phyloP scores from a whole-genome alignment of 805 yeast species.

The Hanseniaspora occidentalis region DNA sequence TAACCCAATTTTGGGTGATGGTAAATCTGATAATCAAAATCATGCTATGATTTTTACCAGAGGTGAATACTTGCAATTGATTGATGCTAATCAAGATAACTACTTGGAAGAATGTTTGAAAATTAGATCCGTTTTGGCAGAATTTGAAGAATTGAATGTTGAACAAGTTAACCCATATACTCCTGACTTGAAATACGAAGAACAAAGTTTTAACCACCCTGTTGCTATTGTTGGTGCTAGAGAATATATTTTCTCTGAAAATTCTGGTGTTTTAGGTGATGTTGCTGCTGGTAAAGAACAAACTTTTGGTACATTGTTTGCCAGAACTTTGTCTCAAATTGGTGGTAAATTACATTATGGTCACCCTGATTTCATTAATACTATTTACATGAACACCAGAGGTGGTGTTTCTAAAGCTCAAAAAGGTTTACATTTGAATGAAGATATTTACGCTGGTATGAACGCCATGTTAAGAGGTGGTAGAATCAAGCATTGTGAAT shows the following conservation, averaged over 20 bases:
- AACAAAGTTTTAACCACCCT: slow-evolving; percentile 41
- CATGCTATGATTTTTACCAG: slow-evolving; percentile 69
- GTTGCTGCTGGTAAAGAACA: slow-evolving; percentile 88
- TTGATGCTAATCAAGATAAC: slow-evolving; percentile 82
- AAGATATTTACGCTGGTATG: slow-evolving; percentile 86
- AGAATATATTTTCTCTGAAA: slow-evolving; percentile 79
- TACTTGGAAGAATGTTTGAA: slow-evolving; percentile 76
- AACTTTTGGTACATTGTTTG: slow-evolving; percentile 75
- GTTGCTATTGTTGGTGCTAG: slow-evolving; percentile 83
- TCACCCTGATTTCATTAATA: slow-evolving; percentile 75
- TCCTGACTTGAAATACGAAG: slow-evolving; percentile 50
- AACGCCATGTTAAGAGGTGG: slow-evolving; percentile 76
- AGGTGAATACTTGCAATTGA: slow-evolving; percentile 76
- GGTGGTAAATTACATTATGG: slow-evolving; percentile 85
- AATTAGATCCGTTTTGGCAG: slow-evolving; percentile 70
- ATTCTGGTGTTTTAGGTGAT: slow-evolving; percentile 76
- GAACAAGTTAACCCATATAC: slow-evolving; percentile 77
- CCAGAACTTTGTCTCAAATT: slow-evolving; percentile 71
- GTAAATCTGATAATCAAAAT: slow-evolving; percentile 80
- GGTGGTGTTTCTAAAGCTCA: slow-evolving; percentile 86
- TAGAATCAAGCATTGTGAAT: slow-evolving; percentile 77
- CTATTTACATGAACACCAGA: slow-evolving; percentile 68
- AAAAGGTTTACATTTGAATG: slow-evolving; percentile 74
- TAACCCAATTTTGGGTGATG: slow-evolving; percentile 78
- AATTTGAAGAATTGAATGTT: slow-evolving; percentile 64